phyloP scores from a whole-genome alignment of 306 rosid genomes.

The Quercus dentata region DNA sequence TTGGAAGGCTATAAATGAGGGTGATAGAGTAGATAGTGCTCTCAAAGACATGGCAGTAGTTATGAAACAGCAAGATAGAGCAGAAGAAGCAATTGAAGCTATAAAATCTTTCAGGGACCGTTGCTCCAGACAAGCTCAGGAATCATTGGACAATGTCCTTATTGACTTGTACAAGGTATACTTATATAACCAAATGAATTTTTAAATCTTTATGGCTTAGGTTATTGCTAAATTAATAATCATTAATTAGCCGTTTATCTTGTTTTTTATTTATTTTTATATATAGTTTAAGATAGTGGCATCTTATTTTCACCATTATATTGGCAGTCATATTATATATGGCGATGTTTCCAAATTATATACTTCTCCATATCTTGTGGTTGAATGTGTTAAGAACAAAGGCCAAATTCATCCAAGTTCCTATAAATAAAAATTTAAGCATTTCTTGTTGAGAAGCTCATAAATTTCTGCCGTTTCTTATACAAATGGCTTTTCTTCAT shows the following conservation, averaged over 20 bases:
- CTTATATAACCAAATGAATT: not conserved
- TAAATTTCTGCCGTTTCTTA: not conserved
- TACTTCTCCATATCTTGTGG: too few species aligned
- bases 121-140: constrained; percentile 91
- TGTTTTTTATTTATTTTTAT: not conserved
- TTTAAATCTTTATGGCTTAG: not conserved
- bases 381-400: too few species aligned
- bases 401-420: too few species aligned
- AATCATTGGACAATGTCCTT: constrained; percentile 83
- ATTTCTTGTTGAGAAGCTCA: too few species aligned
- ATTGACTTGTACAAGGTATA: constrained; percentile 88
- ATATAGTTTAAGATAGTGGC: not conserved
- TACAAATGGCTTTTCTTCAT: not conserved
- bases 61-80: constrained; percentile 81
- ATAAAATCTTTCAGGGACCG: constrained; percentile 58
- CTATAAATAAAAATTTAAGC: too few species aligned
- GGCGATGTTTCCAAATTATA: too few species aligned
- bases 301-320: not conserved
- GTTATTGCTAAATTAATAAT: not conserved
- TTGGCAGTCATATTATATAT: too few species aligned
- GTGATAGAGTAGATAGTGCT: constrained; percentile 91
- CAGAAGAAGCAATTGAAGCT: constrained; percentile 93
- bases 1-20: constrained; percentile 84
- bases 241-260: not conserved
- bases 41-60: constrained; percentile 93